phyloP scores from a whole-genome alignment of 805 yeast species.

The Monosporozyma siamensis region DNA sequence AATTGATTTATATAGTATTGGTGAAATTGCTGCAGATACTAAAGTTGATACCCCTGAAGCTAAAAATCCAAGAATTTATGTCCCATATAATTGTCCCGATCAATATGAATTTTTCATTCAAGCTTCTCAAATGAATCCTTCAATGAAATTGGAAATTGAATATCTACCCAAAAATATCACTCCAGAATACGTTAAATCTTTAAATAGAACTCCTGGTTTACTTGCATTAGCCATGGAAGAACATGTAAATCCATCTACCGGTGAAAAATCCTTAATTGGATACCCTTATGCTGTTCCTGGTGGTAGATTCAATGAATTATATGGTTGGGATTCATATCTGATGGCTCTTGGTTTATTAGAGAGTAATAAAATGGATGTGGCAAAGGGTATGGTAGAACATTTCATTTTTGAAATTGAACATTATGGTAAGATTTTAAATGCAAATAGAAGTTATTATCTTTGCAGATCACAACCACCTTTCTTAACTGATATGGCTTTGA shows the following conservation, averaged over 20 bases:
- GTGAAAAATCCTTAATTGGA: slow-evolving; percentile 46
- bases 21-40: slow-evolving; percentile 66
- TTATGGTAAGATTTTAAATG: slow-evolving; percentile 89
- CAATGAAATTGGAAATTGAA: slow-evolving; percentile 57
- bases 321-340: slow-evolving; percentile 98
- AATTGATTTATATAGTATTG: slow-evolving; percentile 52
- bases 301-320: slow-evolving; percentile 90
- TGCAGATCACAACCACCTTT: slow-evolving; percentile 96
- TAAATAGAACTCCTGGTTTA: slow-evolving; percentile 78
- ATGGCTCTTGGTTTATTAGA: slow-evolving; percentile 72
- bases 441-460: slow-evolving; percentile 84
- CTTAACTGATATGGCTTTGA: slow-evolving; percentile 81
- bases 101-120: slow-evolving; percentile 60
- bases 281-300: slow-evolving; percentile 94
- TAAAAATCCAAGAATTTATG: slow-evolving; percentile 64
- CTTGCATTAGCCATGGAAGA: slow-evolving; percentile 67
- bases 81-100: slow-evolving; percentile 60
- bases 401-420: slow-evolving; percentile 82
- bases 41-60: slow-evolving; percentile 57
- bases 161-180: slow-evolving; percentile 67
- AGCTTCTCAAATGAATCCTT: slow-evolving; percentile 47
- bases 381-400: slow-evolving; percentile 85
- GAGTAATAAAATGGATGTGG: slow-evolving; percentile 56
- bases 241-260: slow-evolving; percentile 40
- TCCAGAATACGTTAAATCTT: slow-evolving; percentile 64